Percentiles rank a stretch among this genome's conserved stretches.
Conservation (phyloP, 2,329 filamentous ascomycete species). For the Trichoderma sp. region DNA sequence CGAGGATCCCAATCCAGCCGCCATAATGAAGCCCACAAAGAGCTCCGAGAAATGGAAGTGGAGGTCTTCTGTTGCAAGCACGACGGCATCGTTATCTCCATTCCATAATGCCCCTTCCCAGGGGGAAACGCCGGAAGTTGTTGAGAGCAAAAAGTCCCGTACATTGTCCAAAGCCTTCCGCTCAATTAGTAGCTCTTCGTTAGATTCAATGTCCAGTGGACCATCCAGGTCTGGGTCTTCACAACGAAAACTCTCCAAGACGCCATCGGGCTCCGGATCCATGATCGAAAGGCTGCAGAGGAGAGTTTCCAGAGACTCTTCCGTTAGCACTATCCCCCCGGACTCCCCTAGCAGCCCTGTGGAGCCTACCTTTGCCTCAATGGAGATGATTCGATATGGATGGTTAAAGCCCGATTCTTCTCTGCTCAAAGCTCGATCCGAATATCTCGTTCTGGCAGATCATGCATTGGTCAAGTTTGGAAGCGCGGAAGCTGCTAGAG, state of each 20-base stretch:
- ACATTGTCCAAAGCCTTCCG: conserved; percentile 39
- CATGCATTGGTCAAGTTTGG: conserved; percentile 52
- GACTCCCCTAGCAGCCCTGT: conserved; percentile 31
- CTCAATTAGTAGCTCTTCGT: conserved; percentile 41
- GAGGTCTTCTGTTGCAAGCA: conserved; percentile 33
- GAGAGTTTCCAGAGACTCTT: conserved; percentile 40
- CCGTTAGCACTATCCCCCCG: conserved; percentile 31
- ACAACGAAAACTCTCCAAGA: conserved; percentile 39
- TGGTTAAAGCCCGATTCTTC: conserved; percentile 50
- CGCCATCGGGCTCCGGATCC: conserved; percentile 38
- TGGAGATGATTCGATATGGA: conserved; percentile 46
- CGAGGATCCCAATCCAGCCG: neutral
- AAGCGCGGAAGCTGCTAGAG: conserved; percentile 45
- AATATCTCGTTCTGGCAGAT: conserved; percentile 53
- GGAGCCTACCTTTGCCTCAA: conserved; percentile 36
- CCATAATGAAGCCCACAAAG: conserved; percentile 26
- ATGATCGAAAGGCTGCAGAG: conserved; percentile 44
- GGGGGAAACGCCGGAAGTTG: conserved; percentile 26
- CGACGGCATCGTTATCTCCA: conserved; percentile 25
- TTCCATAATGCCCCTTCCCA: conserved; percentile 25
- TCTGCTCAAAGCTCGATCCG: conserved; percentile 48
- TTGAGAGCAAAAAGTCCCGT: conserved; percentile 37
- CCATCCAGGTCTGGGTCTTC: conserved; percentile 35
- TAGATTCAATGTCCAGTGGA: conserved; percentile 39
- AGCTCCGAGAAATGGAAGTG: conserved; percentile 37